A percentile compares a stretch with the other conserved stretches of the same genome.
These are phyloP conservation scores for Corymbia citriodora DNA, from an alignment of 441 rosid species.

Conservation along the genomic window DNA sequence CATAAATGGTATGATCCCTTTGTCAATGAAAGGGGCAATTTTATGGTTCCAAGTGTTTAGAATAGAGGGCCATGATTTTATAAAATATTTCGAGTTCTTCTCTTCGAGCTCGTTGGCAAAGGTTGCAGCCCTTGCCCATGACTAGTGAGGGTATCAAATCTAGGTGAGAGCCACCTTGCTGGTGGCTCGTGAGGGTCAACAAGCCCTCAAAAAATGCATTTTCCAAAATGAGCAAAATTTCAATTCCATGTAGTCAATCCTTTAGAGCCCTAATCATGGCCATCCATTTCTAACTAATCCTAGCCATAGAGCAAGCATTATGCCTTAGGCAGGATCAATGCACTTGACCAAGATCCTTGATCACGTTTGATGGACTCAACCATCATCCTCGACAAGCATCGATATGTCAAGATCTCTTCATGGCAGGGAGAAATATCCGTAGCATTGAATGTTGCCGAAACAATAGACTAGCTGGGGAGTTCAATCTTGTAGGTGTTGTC, in stretches of 20 bases:
- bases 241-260: not conserved
- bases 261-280: no score
- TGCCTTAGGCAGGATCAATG: not conserved
- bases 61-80: no score
- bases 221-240: not conserved
- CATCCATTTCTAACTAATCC: not conserved
- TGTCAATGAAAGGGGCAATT: not conserved
- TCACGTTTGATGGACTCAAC: not conserved
- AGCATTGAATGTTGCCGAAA: no score
- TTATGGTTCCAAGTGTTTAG: no score
- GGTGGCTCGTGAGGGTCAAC: not conserved
- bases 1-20: not conserved
- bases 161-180: not conserved
- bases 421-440: no score
- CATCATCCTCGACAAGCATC: not conserved
- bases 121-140: rapidly evolving
- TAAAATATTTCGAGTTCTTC: no score
- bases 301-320: not conserved
- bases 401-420: not conserved
- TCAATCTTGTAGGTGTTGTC: no score
- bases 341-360: not conserved
- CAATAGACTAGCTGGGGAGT: no score
- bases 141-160: not conserved
- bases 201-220: not conserved
- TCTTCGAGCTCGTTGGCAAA: not conserved